A percentile compares a stretch with the other conserved stretches of the same genome.
Conservation (phyloP, 139 green algal genomes). For the Yamagishiella unicocca region DNA sequence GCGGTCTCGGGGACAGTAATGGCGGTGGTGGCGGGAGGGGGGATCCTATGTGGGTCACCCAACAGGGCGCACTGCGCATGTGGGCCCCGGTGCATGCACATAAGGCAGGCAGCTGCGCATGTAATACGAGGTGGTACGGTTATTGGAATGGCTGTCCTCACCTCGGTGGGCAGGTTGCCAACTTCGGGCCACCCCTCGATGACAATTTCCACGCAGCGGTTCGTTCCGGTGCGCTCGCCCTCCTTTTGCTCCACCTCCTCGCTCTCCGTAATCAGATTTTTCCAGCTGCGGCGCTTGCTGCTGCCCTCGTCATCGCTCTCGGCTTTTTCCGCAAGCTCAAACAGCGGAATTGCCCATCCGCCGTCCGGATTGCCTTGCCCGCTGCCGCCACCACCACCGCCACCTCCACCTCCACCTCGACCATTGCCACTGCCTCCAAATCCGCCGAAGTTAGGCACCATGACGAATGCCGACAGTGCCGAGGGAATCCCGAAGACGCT, state of each 20-base stretch:
- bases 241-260: slow-evolving; percentile 43
- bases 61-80: too few relatives aligned
- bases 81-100: too few relatives aligned
- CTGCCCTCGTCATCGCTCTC: slow-evolving; percentile 3
- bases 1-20: too few relatives aligned
- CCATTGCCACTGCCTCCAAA: slow-evolving; percentile 50
- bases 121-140: too few relatives aligned
- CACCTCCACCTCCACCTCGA: slow-evolving; percentile 47
- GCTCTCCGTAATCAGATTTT: slow-evolving; percentile 50
- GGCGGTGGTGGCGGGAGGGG: too few relatives aligned
- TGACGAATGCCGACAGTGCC: slow-evolving; percentile 32
- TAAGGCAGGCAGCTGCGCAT: too few relatives aligned
- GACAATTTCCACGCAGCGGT: slow-evolving; percentile 71
- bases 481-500: slow-evolving; percentile 1
- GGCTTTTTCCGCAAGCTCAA: slow-evolving; percentile 9
- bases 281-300: slow-evolving; percentile 43
- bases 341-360: slow-evolving; percentile 28
- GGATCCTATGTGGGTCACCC: too few relatives aligned
- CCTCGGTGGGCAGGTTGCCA: slow-evolving; percentile 61
- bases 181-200: slow-evolving; percentile 73
- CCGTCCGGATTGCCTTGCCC: neutral
- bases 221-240: slow-evolving; percentile 54
- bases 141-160: neutral
- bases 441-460: slow-evolving; percentile 41
- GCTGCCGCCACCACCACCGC: slow-evolving; percentile 55